A percentile compares a stretch with the other conserved stretches of the same genome.
These are phyloP conservation scores for Phlyctochytrium arcticum DNA, from an alignment of 192 early-diverging fungal species.

Conservation along the genomic window DNA sequence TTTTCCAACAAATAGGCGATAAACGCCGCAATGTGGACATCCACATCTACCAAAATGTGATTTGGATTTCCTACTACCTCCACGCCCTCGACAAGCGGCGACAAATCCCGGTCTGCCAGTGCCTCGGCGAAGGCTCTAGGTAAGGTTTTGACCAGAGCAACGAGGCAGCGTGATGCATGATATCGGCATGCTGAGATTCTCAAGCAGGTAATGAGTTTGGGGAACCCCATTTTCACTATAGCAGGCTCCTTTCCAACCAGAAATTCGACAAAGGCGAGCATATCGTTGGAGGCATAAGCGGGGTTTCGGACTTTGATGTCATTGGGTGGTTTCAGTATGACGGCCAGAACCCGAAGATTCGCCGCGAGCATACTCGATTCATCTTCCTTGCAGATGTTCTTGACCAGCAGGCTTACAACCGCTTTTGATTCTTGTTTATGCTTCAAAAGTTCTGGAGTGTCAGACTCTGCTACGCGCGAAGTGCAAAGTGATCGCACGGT, in stretches of 20 bases:
- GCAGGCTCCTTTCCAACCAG: neutral
- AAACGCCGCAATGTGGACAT: neutral
- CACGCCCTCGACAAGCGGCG: neutral
- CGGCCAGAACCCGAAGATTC: neutral
- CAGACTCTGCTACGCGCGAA: too few species aligned
- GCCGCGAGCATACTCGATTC: neutral
- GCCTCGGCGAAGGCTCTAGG: neutral
- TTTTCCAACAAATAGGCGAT: neutral
- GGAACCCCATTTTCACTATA: neutral
- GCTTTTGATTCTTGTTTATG: neutral
- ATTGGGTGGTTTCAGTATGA: constrained; percentile 3
- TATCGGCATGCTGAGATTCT: neutral
- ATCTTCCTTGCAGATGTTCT: neutral
- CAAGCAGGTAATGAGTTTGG: neutral
- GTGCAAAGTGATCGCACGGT: too few species aligned
- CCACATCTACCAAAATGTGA: neutral
- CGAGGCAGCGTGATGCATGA: neutral
- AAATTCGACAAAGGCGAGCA: too few species aligned
- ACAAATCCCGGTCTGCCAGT: neutral
- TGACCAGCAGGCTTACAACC: neutral
- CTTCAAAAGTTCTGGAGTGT: neutral
- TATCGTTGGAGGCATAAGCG: neutral
- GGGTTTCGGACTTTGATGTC: constrained; percentile 8
- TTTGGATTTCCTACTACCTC: neutral
- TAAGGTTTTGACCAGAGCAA: neutral